Percentiles rank a stretch among this genome's conserved stretches.
phyloP scores from a whole-genome alignment of 2,329 filamentous ascomycete genomes.

The Pseudogymnoascus sp. region DNA sequence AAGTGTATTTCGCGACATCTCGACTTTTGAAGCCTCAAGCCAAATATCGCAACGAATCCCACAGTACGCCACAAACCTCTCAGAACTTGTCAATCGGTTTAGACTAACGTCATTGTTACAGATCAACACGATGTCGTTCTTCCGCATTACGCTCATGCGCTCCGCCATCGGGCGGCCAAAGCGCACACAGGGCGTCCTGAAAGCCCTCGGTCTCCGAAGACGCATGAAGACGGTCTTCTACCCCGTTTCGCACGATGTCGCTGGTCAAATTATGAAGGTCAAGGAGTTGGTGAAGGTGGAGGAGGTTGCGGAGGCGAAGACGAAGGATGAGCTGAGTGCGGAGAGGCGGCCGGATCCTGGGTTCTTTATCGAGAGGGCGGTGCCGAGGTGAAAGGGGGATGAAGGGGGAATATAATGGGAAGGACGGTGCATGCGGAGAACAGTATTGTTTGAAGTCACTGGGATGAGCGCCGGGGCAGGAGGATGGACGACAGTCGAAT shows the following conservation, averaged over 20 bases:
- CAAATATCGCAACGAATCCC: neutral
- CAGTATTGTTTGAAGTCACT: neutral
- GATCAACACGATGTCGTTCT: constrained; percentile 49
- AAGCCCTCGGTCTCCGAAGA: constrained; percentile 64
- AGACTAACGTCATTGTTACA: neutral
- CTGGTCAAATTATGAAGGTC: constrained; percentile 69
- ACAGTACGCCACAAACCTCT: neutral
- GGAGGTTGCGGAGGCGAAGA: constrained; percentile 56
- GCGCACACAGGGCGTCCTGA: constrained; percentile 58
- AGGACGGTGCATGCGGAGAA: neutral
- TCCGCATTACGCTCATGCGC: constrained; percentile 66
- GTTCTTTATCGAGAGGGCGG: constrained; percentile 56
- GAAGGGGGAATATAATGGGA: neutral
- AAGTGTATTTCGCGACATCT: constrained; percentile 7
- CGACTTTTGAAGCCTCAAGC: constrained; percentile 5
- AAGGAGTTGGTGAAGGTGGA: constrained; percentile 66
- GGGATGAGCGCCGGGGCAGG: neutral
- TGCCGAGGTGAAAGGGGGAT: constrained; percentile 15
- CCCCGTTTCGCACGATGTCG: constrained; percentile 58
- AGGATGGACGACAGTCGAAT: neutral
- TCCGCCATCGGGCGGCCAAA: constrained; percentile 65
- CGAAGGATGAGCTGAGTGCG: constrained; percentile 52
- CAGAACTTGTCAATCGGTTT: neutral
- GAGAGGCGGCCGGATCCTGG: constrained; percentile 60
- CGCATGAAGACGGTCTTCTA: constrained; percentile 69